Evolutionary conservation across 805 yeast species (phyloP).

Genomic region (Brettanomyces sp.): DNA sequence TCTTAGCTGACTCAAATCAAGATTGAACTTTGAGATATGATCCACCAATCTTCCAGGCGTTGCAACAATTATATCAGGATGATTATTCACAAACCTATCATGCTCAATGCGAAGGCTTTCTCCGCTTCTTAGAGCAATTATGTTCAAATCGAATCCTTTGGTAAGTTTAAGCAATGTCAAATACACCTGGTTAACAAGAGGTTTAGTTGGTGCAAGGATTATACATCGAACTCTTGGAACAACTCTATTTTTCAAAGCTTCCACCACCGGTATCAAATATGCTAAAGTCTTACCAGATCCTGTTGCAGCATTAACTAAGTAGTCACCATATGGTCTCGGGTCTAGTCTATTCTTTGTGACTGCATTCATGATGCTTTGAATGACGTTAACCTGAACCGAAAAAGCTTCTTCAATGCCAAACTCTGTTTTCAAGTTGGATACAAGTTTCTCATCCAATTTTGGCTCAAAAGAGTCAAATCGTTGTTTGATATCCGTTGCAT

Average conservation of each 20-base stretch:
- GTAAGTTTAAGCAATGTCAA: constrained; percentile 49
- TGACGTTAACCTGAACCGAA: constrained; percentile 65
- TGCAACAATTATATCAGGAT: constrained; percentile 58
- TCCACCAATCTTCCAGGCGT: constrained; percentile 85
- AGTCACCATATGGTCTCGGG: constrained; percentile 60
- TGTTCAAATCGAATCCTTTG: constrained; percentile 58
- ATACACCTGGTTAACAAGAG: constrained; percentile 76
- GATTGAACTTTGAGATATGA: constrained; percentile 37
- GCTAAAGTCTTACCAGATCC: constrained; percentile 96
- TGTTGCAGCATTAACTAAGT: constrained; percentile 86
- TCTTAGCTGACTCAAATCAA: constrained; percentile 43
- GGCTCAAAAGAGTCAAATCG: constrained; percentile 41
- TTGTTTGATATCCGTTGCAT: constrained; percentile 35
- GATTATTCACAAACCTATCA: constrained; percentile 29
- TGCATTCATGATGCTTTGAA: constrained; percentile 42
- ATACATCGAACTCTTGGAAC: constrained; percentile 72
- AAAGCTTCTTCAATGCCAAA: constrained; percentile 51
- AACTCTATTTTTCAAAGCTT: constrained; percentile 37
- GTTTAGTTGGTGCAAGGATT: constrained; percentile 82
- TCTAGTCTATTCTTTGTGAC: constrained; percentile 27
- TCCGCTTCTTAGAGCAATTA: constrained; percentile 51
- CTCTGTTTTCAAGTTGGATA: constrained; percentile 34
- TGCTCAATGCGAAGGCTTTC: constrained; percentile 54
- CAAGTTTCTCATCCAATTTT: constrained; percentile 31
- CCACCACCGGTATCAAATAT: constrained; percentile 75